These are phyloP conservation scores for Prunus padus DNA, from an alignment of 306 rosid species.

Conservation along the genomic window DNA sequence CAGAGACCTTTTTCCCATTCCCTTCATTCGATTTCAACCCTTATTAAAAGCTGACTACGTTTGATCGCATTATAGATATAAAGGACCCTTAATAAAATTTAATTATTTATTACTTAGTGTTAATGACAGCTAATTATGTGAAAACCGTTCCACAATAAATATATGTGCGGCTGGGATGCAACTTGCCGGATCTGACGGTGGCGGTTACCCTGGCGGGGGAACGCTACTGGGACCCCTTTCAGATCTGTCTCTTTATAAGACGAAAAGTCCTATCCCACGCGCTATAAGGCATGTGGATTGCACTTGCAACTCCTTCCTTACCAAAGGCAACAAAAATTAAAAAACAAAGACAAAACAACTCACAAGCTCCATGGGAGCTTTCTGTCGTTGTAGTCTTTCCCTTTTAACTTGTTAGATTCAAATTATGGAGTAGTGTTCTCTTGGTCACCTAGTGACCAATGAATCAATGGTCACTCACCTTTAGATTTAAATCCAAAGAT, in stretches of 20 bases:
- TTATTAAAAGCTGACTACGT: conserved; percentile 59
- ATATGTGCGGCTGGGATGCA: conserved; percentile 64
- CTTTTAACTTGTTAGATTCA: not conserved
- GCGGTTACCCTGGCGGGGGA: conserved; percentile 59
- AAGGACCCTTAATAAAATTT: not conserved
- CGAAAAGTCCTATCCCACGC: conserved; percentile 37
- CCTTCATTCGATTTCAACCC: conserved; percentile 11
- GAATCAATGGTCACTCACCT: too few species aligned
- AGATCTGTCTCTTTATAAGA: conserved; percentile 57
- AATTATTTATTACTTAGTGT: not conserved
- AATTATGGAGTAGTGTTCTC: too few species aligned
- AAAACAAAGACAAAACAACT: too few species aligned
- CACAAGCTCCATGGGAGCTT: not conserved
- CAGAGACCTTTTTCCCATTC: conserved; percentile 29
- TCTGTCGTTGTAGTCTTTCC: too few species aligned
- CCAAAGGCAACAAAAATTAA: too few species aligned
- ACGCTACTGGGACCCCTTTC: conserved; percentile 41
- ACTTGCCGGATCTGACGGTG: conserved; percentile 68
- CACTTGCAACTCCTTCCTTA: not conserved
- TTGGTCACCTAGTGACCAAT: too few species aligned
- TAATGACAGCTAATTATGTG: not conserved
- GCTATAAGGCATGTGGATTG: conserved; percentile 18
- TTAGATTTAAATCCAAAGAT: too few species aligned
- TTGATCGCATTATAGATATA: conserved; percentile 37
- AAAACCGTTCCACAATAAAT: conserved; percentile 23